Evolutionary conservation across 345 rosid species (phyloP), one percentile per base, ranked within the genome.

Genomic region (Populus davidiana): DNA sequence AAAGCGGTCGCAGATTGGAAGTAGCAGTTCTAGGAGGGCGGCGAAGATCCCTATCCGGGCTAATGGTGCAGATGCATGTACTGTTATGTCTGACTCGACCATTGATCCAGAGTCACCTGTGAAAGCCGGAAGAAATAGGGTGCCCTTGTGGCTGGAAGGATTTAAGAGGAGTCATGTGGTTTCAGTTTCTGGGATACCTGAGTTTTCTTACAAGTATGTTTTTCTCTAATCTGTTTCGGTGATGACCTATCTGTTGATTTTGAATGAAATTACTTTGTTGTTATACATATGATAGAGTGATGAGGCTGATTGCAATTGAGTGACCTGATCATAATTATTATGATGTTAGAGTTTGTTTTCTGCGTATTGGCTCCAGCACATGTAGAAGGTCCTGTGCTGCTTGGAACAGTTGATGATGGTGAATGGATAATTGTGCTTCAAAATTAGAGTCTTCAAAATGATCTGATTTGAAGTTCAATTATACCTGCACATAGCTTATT

Each of bases 181-280:
- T 69, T 85, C 97, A 61, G 82, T 89, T 25, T 96, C 99, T 80
- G 99, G 99, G 81, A 92, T 96, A 83, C 97, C 93, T 0, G 98
- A 90, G 83, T 94, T 94, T 82, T 88, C 96, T 80, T 96, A 89
- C 87, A 96, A 87, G 99, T 96, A 88, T 73, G 89, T 73, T 65
- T 78, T 76, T 69, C 73, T 61, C 65, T 44, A 56, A 76, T 44
- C 72, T 33, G 4, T 72, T 8, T 8, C 25, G 0, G 14, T 20
- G 33, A 17, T 69, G 36, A 56, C 71, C 36, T 33, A 6, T 29
- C 71, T 38, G 33, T 41, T 76, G 16, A 47, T 18, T 66, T 75
- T 47, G 41, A 75, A 75, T 47, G 29, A 38, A 20, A 20, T 69
- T 21, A 5, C 71, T 21, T 69, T 67, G 8, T n/a, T 5, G 54